Evolutionary conservation across 805 yeast genomes (phyloP).

Genomic region (Jamesozyma rosinii): DNA sequence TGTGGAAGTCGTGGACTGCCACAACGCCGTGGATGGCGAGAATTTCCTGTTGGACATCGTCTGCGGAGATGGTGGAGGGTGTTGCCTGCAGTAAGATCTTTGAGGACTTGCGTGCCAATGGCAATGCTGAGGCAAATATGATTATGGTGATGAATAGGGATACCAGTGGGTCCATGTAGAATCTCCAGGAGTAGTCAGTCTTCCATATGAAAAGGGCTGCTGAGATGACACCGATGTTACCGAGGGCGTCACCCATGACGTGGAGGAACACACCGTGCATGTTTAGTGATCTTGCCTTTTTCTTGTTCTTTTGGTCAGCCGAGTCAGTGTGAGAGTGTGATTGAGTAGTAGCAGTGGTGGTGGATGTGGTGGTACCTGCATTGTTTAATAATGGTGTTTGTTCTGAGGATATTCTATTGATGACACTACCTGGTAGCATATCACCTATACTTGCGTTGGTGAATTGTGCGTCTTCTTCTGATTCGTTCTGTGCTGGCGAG

Average conservation of each 20-base stretch:
- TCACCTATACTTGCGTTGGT: conserved; percentile 10
- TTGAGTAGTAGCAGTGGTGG: background rate
- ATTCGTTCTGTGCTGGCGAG: background rate
- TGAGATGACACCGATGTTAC: conserved; percentile 84
- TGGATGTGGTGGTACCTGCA: too few species aligned
- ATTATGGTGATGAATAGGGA: conserved; percentile 80
- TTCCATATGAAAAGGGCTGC: conserved; percentile 92
- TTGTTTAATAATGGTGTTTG: conserved; percentile 26
- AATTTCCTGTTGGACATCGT: conserved; percentile 61
- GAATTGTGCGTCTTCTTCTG: background rate
- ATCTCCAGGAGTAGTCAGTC: conserved; percentile 82
- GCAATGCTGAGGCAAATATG: conserved; percentile 85
- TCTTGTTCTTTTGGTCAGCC: background rate
- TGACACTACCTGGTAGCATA: conserved; percentile 22
- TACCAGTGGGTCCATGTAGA: conserved; percentile 73
- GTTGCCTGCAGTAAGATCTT: conserved; percentile 87
- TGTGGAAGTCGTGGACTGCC: conserved; percentile 89
- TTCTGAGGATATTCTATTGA: conserved; percentile 28
- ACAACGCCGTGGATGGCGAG: conserved; percentile 59
- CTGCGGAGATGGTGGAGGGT: conserved; percentile 73
- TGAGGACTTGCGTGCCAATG: conserved; percentile 76
- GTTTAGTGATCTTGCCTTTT: conserved; percentile 55
- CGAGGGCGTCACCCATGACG: conserved; percentile 91
- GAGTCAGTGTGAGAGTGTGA: background rate
- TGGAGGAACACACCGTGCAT: conserved; percentile 96